Conservation (phyloP, 2,329 filamentous ascomycete genomes). For the Iodosphaeria phyllophila region DNA sequence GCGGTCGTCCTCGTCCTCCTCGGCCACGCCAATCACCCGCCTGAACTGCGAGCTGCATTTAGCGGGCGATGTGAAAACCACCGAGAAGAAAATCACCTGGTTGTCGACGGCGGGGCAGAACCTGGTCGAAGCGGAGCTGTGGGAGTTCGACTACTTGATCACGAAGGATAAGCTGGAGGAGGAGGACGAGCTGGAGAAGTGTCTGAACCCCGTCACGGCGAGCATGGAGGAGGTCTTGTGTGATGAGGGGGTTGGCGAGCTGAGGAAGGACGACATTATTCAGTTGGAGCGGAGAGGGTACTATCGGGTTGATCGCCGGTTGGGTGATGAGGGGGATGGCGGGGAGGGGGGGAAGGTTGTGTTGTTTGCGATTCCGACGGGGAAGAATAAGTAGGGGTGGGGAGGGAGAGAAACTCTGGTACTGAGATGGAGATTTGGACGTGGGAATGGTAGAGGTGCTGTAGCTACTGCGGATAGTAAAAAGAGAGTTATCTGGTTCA, state of each 20-base stretch:
- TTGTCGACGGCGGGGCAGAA: constrained; percentile 58
- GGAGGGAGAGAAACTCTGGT: too few species aligned
- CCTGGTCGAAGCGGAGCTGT: constrained; percentile 66
- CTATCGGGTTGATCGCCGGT: constrained; percentile 62
- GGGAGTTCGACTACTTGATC: constrained; percentile 89
- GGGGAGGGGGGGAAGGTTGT: constrained; percentile 34
- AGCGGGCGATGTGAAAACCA: constrained; percentile 84
- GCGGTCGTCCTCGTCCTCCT: constrained; percentile 38
- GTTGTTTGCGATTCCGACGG: constrained; percentile 38
- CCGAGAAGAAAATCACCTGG: constrained; percentile 95
- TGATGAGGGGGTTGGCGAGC: constrained; percentile 58
- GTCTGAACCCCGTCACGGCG: constrained; percentile 58
- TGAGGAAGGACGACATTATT: constrained; percentile 81
- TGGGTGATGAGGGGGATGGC: constrained; percentile 29
- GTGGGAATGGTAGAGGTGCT: too few species aligned
- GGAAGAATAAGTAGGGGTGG: constrained; percentile 23
- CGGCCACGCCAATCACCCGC: constrained; percentile 39
- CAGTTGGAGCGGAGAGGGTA: constrained; percentile 91
- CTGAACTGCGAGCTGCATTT: constrained; percentile 79
- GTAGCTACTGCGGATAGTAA: too few species aligned
- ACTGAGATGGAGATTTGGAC: too few species aligned
- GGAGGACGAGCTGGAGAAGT: constrained; percentile 72
- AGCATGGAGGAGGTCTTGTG: constrained; percentile 57
- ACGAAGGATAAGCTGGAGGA: constrained; percentile 89
- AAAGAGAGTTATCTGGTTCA: too few species aligned